Conservation (phyloP, 2,329 filamentous ascomycete genomes). For the Scopulariopsis brevicaulis region DNA sequence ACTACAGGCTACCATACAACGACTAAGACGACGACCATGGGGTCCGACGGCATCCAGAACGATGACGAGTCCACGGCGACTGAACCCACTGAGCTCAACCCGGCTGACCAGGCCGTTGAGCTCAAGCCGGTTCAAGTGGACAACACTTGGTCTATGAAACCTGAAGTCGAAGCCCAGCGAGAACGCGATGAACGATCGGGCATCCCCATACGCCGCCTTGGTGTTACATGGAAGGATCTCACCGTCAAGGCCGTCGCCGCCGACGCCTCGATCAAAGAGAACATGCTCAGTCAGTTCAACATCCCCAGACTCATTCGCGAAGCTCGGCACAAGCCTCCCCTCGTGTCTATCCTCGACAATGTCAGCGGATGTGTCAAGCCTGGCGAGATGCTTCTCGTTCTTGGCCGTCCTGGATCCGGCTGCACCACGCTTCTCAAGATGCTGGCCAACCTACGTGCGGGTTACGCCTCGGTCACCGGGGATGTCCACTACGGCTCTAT, state of each 20-base stretch:
- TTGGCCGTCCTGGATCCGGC: slow-evolving; percentile 65
- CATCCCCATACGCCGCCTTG: background rate
- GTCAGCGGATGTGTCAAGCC: background rate
- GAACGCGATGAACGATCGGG: background rate
- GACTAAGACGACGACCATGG: no score
- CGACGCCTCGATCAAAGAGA: slow-evolving; percentile 38
- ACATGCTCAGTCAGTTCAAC: slow-evolving; percentile 49
- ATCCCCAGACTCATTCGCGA: slow-evolving; percentile 41
- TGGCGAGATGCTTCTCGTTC: slow-evolving; percentile 79
- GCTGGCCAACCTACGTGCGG: slow-evolving; percentile 55
- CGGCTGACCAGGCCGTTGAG: no score
- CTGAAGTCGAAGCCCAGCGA: background rate
- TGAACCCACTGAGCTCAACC: no score
- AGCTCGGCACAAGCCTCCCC: slow-evolving; percentile 39
- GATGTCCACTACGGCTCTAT: slow-evolving; percentile 41
- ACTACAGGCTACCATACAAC: no score
- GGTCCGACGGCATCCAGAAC: no score
- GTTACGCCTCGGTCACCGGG: slow-evolving; percentile 65
- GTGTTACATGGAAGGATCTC: slow-evolving; percentile 2
- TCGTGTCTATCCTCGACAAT: slow-evolving; percentile 54
- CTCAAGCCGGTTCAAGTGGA: no score
- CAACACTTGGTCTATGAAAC: background rate
- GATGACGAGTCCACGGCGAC: no score
- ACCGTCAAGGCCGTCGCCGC: background rate
- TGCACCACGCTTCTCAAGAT: slow-evolving; percentile 60